Evolutionary conservation across 306 rosid genomes (phyloP), one percentile per base, ranked within the genome.

Genomic region (Begonia loranthoides): DNA sequence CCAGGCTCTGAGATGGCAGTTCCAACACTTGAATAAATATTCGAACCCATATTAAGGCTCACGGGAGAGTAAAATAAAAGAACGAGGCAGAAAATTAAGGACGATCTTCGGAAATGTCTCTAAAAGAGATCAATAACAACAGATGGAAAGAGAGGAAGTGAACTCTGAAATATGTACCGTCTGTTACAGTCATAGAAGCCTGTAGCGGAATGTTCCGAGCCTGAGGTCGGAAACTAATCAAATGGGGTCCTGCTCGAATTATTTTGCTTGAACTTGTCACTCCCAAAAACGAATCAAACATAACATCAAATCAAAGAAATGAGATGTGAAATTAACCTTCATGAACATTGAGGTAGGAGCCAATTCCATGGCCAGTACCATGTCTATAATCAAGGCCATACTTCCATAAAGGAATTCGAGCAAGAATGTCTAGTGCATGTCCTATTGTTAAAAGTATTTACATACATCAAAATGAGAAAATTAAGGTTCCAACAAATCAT

Each of bases 341-440:
- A 58, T 86, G 99, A 68, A 92, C 99, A 74, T 83, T 86, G 49
- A 92, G 88, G 74, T 76, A 92, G 55, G 99, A 92, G 43, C 99
- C 99, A 71, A 92, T 73, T 47, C 99, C 99, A 75, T 92, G 99
- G 55, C 99, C 99, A 63, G 99, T 92, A 60, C 99, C 99, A 69
- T 86, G 99, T 58, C 93, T 92, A 69, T 83, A 92, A 80, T 92
- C 99, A 58, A 92, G 94, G 71, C 99, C 96, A 66, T 79, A 43
- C 63, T 80, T 86, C 99, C 99, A 92, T 69, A 92, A 59, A 45
- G 96, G 94, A 58, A 86, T 55, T 74, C 99, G 88, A 60, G 99
- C 88, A 75, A 92, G 94, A 73, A 86, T 76, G 75, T 92, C 99
- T 45, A 92, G 83, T 22, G 76, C 50, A 40, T 86, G 79, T 43